Conservation (phyloP, 2,329 filamentous ascomycete genomes). For the Byssoonygena ceratinophila region DNA sequence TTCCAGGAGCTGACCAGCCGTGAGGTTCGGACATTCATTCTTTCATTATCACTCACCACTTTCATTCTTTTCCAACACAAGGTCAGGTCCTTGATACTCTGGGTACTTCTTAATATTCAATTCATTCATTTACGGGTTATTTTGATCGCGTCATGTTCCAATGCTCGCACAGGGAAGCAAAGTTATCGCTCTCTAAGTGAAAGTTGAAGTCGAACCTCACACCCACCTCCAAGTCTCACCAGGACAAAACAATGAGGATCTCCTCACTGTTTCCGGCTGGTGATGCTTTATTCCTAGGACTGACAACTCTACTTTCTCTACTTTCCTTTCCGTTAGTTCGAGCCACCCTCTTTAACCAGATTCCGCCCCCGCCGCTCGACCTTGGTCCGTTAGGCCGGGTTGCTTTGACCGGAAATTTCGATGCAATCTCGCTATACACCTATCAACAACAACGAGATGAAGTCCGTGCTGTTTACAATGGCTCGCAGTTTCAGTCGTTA, state of each 20-base stretch:
- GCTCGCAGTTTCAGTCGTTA: conserved; percentile 56
- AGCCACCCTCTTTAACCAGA: conserved; percentile 30
- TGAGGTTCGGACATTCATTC: conserved; percentile 6
- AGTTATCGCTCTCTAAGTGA: conserved; percentile 1
- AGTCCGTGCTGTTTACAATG: conserved; percentile 23
- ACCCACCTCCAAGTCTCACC: background rate
- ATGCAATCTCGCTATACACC: conserved; percentile 80
- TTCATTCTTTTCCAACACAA: conserved; percentile 7
- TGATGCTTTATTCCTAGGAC: conserved; percentile 24
- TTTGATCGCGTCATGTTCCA: conserved; percentile 8
- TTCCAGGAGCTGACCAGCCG: conserved; percentile 1
- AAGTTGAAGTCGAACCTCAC: background rate
- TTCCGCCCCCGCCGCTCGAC: conserved; percentile 47
- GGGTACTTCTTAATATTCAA: background rate
- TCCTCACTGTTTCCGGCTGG: conserved; percentile 38
- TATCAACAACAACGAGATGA: conserved; percentile 68
- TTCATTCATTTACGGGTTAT: background rate
- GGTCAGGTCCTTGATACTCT: background rate
- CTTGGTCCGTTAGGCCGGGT: conserved; percentile 68
- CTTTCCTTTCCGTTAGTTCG: conserved; percentile 16
- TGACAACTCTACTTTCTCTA: conserved; percentile 20
- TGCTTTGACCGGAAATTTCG: conserved; percentile 78
- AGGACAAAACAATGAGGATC: conserved; percentile 33
- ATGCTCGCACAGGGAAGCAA: background rate
- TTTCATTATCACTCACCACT: conserved; percentile 4